phyloP scores from a whole-genome alignment of 306 rosid species.

The Gillenia trifoliata region DNA sequence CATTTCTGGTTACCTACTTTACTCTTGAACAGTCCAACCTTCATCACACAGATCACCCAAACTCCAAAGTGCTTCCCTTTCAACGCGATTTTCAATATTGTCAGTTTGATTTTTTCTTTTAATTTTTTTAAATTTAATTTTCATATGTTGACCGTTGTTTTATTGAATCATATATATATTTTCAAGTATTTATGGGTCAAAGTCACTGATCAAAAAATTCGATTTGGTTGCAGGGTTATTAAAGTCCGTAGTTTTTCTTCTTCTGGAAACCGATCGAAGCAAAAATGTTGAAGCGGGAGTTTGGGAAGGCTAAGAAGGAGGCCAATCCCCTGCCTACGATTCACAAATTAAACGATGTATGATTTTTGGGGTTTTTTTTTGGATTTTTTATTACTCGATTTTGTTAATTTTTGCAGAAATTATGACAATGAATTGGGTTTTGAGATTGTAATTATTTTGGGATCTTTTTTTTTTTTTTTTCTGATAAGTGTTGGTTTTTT shows the following conservation, averaged over 20 bases:
- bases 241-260: background rate
- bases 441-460: no score
- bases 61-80: background rate
- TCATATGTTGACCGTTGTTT: background rate
- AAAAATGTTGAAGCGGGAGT: conserved; percentile 65
- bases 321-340: no score
- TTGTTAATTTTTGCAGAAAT: no score
- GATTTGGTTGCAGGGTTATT: conserved; percentile 1
- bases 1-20: background rate
- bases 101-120: background rate
- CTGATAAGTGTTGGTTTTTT: no score
- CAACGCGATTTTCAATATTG: background rate
- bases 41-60: background rate
- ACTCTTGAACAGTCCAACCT: background rate
- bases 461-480: no score
- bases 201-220: background rate
- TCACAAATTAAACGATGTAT: no score
- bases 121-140: no score
- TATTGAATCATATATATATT: background rate
- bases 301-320: conserved; percentile 73
- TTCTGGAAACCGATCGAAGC: conserved; percentile 10
- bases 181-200: no score
- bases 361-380: no score
- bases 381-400: no score
- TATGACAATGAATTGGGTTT: no score